These are phyloP conservation scores for Dactylellina leptospora DNA, from an alignment of 2,329 filamentous ascomycete genomes.

Conservation along the genomic window DNA sequence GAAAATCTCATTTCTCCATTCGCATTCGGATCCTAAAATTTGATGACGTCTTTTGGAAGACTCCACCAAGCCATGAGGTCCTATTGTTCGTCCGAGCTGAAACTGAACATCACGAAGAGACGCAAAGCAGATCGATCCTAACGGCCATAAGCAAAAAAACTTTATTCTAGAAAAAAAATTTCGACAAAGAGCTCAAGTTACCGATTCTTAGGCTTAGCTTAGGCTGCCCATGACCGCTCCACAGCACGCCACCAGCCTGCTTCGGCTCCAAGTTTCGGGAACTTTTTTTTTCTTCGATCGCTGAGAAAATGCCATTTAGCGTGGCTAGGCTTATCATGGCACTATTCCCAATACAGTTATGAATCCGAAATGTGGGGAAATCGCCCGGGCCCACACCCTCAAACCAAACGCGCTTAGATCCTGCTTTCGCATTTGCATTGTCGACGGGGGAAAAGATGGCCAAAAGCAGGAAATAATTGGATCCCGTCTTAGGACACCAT, in stretches of 20 bases:
- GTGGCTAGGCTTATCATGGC: conserved; percentile 1
- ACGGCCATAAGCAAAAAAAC: conserved; percentile 13
- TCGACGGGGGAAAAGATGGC: neutral
- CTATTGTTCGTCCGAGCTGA: neutral
- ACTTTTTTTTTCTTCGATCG: conserved; percentile 24
- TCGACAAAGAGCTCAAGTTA: conserved; percentile 24
- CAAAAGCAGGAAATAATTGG: conserved; percentile 28
- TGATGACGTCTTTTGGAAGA: conserved; percentile 16
- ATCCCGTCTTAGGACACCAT: conserved; percentile 25
- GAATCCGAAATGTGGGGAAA: conserved; percentile 49
- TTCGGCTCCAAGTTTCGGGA: conserved; percentile 49
- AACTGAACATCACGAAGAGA: conserved; percentile 21
- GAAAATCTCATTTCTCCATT: neutral
- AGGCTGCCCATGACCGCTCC: conserved; percentile 5
- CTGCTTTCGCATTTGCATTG: conserved; percentile 6
- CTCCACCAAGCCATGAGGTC: neutral
- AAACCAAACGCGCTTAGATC: conserved; percentile 7
- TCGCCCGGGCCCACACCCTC: conserved; percentile 1
- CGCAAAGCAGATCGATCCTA: neutral
- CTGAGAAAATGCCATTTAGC: neutral
- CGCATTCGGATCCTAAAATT: conserved; percentile 3
- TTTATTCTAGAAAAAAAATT: conserved; percentile 33
- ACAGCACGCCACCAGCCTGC: conserved; percentile 26
- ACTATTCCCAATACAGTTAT: conserved; percentile 30
- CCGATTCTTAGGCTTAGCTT: conserved; percentile 10